These are phyloP conservation scores for Cinchona pubescens DNA, from an alignment of 257 asterid genomes.

Conservation along the genomic window DNA sequence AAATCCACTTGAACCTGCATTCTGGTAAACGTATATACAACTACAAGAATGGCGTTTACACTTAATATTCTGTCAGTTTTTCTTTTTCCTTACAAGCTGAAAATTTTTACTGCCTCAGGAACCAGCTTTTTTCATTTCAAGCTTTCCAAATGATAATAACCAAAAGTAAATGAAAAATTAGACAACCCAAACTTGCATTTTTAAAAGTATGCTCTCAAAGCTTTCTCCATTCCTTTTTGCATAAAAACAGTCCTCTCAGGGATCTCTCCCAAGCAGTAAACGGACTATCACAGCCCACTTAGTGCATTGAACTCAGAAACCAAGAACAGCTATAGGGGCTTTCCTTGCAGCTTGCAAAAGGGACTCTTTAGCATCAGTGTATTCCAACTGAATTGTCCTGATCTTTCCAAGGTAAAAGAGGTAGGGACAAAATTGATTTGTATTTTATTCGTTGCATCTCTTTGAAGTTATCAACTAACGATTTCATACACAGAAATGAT, in stretches of 20 bases:
- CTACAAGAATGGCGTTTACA: too few relatives aligned
- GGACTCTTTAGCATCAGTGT: constrained; percentile 95
- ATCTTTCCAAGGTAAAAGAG: constrained; percentile 94
- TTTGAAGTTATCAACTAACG: too few relatives aligned
- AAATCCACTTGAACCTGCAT: too few relatives aligned
- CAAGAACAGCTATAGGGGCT: constrained; percentile 86
- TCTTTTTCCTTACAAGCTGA: too few relatives aligned
- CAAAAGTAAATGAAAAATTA: not conserved
- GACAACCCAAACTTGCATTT: constrained; percentile 54
- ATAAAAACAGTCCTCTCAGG: constrained; percentile 92
- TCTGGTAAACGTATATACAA: too few relatives aligned
- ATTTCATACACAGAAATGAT: too few relatives aligned
- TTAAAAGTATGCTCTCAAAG: constrained; percentile 87
- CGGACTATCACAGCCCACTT: constrained; percentile 97
- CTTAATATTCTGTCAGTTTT: too few relatives aligned
- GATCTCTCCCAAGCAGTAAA: constrained; percentile 83
- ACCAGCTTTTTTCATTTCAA: too few relatives aligned
- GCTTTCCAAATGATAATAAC: not conserved
- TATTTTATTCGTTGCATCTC: too few relatives aligned
- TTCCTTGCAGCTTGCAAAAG: constrained; percentile 94
- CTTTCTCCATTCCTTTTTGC: constrained; percentile 95
- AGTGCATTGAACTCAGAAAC: constrained; percentile 78
- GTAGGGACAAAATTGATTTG: constrained; percentile 69
- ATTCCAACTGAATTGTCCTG: constrained; percentile 90
- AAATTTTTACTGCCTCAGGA: too few relatives aligned